These are phyloP conservation scores for Lipomyces sp. DNA, from an alignment of 805 yeast genomes.

Conservation along the genomic window DNA sequence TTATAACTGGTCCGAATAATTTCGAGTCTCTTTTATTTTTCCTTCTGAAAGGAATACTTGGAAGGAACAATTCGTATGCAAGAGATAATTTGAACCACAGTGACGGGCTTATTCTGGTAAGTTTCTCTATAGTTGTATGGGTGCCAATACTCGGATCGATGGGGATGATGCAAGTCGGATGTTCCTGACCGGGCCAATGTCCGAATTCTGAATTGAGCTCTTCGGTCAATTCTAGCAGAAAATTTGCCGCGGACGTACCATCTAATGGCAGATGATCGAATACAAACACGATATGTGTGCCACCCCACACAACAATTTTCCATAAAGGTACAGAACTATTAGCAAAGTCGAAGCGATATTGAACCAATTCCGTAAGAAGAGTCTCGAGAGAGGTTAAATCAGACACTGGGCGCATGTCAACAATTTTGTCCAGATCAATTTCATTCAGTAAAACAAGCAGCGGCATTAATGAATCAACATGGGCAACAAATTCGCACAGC, in stretches of 20 bases:
- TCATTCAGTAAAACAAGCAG: slow-evolving; percentile 3
- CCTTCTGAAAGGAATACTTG: background rate
- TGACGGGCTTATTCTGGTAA: slow-evolving; percentile 5
- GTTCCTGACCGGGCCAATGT: background rate
- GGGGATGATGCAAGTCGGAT: background rate
- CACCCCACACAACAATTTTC: slow-evolving; percentile 7
- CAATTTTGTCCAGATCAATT: slow-evolving; percentile 5
- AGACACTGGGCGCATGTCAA: too few species aligned
- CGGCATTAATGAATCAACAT: background rate
- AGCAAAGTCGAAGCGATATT: background rate
- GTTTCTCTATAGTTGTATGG: background rate
- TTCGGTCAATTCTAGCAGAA: slow-evolving; percentile 3
- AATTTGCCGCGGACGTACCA: slow-evolving; percentile 12
- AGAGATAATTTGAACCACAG: background rate
- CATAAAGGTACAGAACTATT: slow-evolving; percentile 3
- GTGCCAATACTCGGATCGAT: background rate
- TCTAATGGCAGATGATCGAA: slow-evolving; percentile 16
- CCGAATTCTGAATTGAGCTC: background rate
- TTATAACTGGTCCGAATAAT: slow-evolving; percentile 1
- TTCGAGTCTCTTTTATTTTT: background rate
- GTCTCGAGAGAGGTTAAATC: too few species aligned
- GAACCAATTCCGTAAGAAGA: background rate
- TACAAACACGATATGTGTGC: slow-evolving; percentile 1
- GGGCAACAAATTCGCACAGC: background rate
- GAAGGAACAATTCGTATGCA: background rate